Percentiles rank a stretch among this genome's conserved stretches.
phyloP scores from a whole-genome alignment of 106 monocot genomes.

The Posidonia australis region DNA sequence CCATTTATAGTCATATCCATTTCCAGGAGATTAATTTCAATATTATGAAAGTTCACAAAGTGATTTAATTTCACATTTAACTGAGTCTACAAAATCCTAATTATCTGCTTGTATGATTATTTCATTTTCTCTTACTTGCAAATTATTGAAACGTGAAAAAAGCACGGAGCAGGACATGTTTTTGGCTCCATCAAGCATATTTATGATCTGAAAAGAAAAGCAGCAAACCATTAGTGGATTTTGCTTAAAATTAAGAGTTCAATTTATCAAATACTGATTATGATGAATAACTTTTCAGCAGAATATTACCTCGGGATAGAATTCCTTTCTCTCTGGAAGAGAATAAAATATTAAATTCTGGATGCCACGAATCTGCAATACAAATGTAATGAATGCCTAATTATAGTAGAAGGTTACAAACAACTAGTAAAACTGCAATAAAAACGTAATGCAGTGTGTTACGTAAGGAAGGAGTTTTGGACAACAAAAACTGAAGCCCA shows the following conservation, averaged over 20 bases:
- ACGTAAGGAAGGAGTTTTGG: too few species aligned
- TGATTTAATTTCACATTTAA: too few species aligned
- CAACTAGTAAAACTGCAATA: neutral
- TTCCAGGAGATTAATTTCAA: too few species aligned
- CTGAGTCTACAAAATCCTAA: neutral
- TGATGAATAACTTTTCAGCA: neutral
- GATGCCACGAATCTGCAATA: constrained; percentile 78
- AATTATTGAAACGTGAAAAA: constrained; percentile 50
- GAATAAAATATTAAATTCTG: constrained; percentile 70
- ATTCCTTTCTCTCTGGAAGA: constrained; percentile 86
- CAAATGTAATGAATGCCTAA: neutral
- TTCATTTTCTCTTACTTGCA: constrained; percentile 28
- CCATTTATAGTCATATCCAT: neutral
- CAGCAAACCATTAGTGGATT: neutral
- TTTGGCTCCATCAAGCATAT: constrained; percentile 49
- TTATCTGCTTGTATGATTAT: neutral
- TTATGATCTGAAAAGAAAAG: constrained; percentile 35
- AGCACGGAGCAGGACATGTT: constrained; percentile 42
- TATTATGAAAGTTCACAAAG: neutral
- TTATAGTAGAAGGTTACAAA: neutral
- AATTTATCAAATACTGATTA: neutral
- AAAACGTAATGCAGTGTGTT: too few species aligned
- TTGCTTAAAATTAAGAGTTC: neutral
- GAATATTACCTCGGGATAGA: constrained; percentile 63
- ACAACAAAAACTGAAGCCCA: too few species aligned